phyloP scores from a whole-genome alignment of 495 filamentous ascomycete genomes.

The Margaritispora aquatica region DNA sequence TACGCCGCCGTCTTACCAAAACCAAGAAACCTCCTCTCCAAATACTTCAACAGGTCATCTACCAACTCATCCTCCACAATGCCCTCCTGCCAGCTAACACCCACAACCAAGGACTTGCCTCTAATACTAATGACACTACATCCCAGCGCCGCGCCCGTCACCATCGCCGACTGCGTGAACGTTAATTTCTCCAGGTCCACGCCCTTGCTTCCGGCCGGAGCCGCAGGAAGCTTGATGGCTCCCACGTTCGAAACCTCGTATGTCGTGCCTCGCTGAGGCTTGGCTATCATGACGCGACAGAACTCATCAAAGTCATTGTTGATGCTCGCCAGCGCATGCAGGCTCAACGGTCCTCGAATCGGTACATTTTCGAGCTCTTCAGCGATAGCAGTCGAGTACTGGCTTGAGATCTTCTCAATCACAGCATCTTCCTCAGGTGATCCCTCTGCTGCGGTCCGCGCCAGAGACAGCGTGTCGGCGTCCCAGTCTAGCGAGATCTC shows the following conservation, averaged over 20 bases:
- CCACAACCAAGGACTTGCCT: constrained; percentile 12
- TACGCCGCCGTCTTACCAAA: not conserved
- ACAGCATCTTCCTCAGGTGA: not conserved
- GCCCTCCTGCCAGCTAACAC: constrained; percentile 15
- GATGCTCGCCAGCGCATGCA: constrained; percentile 7
- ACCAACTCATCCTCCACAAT: constrained; percentile 11
- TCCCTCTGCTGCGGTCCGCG: constrained; percentile 1
- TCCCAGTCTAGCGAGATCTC: constrained; percentile 5
- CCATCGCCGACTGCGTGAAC: constrained; percentile 15
- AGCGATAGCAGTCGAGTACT: constrained; percentile 12
- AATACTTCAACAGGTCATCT: constrained; percentile 1
- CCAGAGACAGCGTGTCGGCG: not conserved
- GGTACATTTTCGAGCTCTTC: constrained; percentile 13
- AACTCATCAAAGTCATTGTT: constrained; percentile 17
- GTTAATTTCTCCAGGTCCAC: constrained; percentile 12
- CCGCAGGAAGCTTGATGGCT: constrained; percentile 11
- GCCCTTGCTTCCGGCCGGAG: not conserved
- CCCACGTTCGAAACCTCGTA: constrained; percentile 27
- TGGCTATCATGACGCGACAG: constrained; percentile 14
- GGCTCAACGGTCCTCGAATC: constrained; percentile 4
- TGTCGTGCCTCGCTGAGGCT: constrained; percentile 12
- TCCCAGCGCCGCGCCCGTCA: constrained; percentile 10
- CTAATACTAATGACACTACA: constrained; percentile 13
- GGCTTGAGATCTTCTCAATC: not conserved
- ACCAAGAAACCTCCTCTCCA: constrained; percentile 9